Percentiles rank a stretch among this genome's conserved stretches.
Evolutionary conservation across 306 rosid species (phyloP).

Genomic region (Quercus berberidifolia): DNA sequence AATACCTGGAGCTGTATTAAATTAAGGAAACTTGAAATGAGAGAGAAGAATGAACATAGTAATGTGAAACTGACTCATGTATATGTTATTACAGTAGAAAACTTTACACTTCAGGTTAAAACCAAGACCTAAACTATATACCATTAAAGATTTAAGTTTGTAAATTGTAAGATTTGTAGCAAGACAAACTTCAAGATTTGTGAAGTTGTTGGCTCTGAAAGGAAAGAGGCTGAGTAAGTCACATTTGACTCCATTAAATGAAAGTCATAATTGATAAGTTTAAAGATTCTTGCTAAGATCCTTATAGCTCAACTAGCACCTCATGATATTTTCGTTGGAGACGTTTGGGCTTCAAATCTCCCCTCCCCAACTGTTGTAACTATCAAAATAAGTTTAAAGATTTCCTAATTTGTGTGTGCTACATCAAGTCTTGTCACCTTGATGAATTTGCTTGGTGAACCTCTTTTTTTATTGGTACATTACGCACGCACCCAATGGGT

Average conservation of each 20-base stretch:
- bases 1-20: too few species aligned
- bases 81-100: neutral
- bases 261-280: neutral
- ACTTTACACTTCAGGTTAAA: neutral
- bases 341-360: too few species aligned
- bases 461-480: too few species aligned
- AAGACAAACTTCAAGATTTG: neutral
- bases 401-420: neutral
- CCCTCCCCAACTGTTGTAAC: too few species aligned
- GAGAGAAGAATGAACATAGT: neutral
- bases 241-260: neutral
- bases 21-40: too few species aligned
- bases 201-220: neutral
- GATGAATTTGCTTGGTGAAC: too few species aligned
- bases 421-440: too few species aligned
- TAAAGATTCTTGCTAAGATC: too few species aligned
- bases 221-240: neutral
- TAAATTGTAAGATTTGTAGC: neutral
- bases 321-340: too few species aligned
- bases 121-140: neutral
- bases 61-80: neutral
- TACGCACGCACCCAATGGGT: too few species aligned
- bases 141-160: neutral
- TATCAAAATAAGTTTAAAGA: neutral
- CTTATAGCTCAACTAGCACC: too few species aligned